Base-by-base conservation (phyloP, 345 rosid species). In the Firmiana major region DNA sequence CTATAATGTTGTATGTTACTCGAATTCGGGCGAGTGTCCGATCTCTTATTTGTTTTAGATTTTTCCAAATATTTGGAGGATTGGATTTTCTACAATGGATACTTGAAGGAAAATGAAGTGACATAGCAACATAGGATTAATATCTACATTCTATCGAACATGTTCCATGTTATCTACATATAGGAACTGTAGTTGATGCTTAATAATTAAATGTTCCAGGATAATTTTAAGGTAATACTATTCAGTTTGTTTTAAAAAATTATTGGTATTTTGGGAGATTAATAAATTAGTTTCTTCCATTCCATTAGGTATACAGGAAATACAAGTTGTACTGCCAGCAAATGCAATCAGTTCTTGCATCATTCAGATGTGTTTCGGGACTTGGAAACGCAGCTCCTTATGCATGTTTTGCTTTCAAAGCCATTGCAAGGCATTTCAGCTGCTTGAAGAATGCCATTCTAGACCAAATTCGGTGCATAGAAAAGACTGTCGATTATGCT, bases 341-440 rank as follows among this genome's bases (percentile, higher is more conserved):
- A 58, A 79, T 86, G 77, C 85, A 81, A 63, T 72, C 88, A 21
- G 77, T 83, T 43, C 75, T 86, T 17, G 79, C 85, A 31, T 86
- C 85, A 9, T 83, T 86, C 71, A 82, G 75, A 36, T 67, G 78
- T 46, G 88, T 83, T 17, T 66, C 85, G 0, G 86, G 88, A 28
- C 82, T 86, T 21, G 86, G 86, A 10, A 82, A 83, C 17, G 85
- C 86, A 4, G 83, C 85, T 31, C 86, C 88, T 4, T 83, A 83
- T 36, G 60, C 79, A 42, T 74, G 46, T 5, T 69, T 80, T 15
- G 82, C 80, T 24, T 65, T 86, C 79, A 86, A 83, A 64, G 82
- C 79, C 42, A 53, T 83, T 55, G 77, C 79, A 0, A 83, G 80
- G 68, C 83, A 86, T 75, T 86, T 86, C 28, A 71, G 80, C 38